Evolutionary conservation across 140 eudicot genomes (phyloP).

Genomic region (Stevia rebaudiana): DNA sequence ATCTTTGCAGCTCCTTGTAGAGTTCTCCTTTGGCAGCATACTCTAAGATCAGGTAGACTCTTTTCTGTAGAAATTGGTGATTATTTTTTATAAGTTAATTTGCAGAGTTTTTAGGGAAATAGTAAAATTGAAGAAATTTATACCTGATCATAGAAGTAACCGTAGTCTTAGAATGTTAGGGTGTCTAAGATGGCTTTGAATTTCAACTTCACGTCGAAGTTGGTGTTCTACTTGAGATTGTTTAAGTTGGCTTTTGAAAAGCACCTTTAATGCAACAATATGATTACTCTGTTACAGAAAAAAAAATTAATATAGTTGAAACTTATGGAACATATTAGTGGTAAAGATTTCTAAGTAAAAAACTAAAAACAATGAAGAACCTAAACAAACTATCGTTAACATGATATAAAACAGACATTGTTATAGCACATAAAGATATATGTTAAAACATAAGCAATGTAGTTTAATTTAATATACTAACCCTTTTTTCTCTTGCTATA

Average conservation of each 20-base stretch:
- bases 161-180: constrained; percentile 87
- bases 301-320: neutral
- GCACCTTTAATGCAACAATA: constrained; percentile 83
- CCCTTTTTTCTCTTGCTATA: constrained; percentile 93
- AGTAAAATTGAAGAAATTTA: neutral
- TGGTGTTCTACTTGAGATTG: constrained; percentile 99
- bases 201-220: constrained; percentile 97
- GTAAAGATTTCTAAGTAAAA: neutral
- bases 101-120: neutral
- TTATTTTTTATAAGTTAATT: neutral
- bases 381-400: neutral
- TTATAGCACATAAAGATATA: neutral
- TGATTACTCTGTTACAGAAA: constrained; percentile 75
- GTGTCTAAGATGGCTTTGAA: constrained; percentile 96
- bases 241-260: constrained; percentile 84
- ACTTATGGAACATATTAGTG: neutral
- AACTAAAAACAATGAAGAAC: neutral
- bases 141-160: constrained; percentile 96
- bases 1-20: constrained; percentile 81
- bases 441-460: neutral
- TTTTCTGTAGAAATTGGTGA: constrained; percentile 49
- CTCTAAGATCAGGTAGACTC: constrained; percentile 90
- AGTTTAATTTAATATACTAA: constrained; percentile 22
- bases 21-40: constrained; percentile 99
- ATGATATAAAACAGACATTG: neutral